A percentile compares a stretch with the other conserved stretches of the same genome.
Conservation (phyloP, 2,329 filamentous ascomycete species). For the Coleophoma cylindrospora region DNA sequence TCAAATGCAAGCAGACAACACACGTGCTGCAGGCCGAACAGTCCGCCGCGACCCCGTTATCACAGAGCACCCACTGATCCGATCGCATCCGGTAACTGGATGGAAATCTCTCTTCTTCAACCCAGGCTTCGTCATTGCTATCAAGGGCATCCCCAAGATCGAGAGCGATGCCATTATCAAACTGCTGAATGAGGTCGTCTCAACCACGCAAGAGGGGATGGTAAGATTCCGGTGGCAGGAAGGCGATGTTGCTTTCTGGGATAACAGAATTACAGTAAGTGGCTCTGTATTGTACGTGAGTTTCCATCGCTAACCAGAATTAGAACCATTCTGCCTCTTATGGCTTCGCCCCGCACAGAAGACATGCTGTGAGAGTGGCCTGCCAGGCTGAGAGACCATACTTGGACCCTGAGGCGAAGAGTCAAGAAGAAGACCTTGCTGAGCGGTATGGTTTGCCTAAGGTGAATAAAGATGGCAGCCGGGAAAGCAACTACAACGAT, state of each 20-base stretch:
- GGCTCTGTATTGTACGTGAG: background rate
- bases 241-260: conserved; percentile 64
- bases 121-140: conserved; percentile 51
- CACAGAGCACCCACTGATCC: conserved; percentile 51
- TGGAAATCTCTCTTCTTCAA: conserved; percentile 59
- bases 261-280: conserved; percentile 46
- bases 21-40: conserved; percentile 41
- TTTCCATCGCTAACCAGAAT: conserved; percentile 1
- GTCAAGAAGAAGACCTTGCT: conserved; percentile 48
- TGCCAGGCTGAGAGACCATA: conserved; percentile 25
- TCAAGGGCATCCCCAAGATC: conserved; percentile 51
- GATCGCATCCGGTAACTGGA: conserved; percentile 56
- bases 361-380: conserved; percentile 41
- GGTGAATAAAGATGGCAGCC: conserved; percentile 50
- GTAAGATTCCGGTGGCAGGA: conserved; percentile 61
- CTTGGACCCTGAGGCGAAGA: conserved; percentile 30
- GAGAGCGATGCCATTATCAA: conserved; percentile 47
- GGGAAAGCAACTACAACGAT: conserved; percentile 53
- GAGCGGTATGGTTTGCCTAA: conserved; percentile 40
- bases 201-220: conserved; percentile 62
- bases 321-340: conserved; percentile 51
- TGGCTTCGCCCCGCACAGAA: conserved; percentile 49
- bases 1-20: conserved; percentile 46
- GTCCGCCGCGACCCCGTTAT: conserved; percentile 47
- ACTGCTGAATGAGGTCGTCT: conserved; percentile 48